Evolutionary conservation across 768 basidiomycete genomes (phyloP), one percentile per base, ranked within the genome.

Genomic region (Termitomyces sp.): DNA sequence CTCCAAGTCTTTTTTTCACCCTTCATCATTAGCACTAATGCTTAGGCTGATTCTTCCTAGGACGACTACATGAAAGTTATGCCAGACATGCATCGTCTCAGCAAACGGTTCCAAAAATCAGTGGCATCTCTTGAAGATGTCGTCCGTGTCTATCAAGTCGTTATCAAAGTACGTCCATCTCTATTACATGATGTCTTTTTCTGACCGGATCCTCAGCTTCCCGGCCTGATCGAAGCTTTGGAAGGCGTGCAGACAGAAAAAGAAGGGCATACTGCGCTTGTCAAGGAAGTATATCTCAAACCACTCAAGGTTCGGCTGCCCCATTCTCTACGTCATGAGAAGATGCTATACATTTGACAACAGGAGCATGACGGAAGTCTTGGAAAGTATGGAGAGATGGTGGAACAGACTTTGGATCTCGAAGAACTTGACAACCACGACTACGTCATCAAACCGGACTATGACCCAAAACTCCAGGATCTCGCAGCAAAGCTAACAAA

Each of bases 381-480:
- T 5, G 76, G 75, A 12, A 91, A 91, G 65, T 96, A 94, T 62
- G 77, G 80, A 2, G 90, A 94, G 58, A 95, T 98, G 90, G 95
- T 98, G 2, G 93, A 98, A 67, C 85, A 91, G 58, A 98, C 97
- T 0, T 82, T 99, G 42, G 97, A 99, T 64, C 81, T 98, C 17
- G 83, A 85, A 21, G 84, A 95, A 55, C 79, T 97, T 6, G 86
- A 90, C 30, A 79, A 80, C 14, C 93, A 98, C 69, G 89, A 88
- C 61, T 93, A 88, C 64, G 86, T 93, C 17, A 94, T 99, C 64
- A 93, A 91, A 64, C 86, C 96, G 0, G 91, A 93, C 52, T 96
- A 96, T 60, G 93, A 98, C 65, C 78, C 81, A 5, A 75, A 78
- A 17, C 77, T 98, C 17, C 81, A 86, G 56, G 78, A 77, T 30